Evolutionary conservation across 139 green algal genomes (phyloP).

Genomic region (Micractinium conductrix): DNA sequence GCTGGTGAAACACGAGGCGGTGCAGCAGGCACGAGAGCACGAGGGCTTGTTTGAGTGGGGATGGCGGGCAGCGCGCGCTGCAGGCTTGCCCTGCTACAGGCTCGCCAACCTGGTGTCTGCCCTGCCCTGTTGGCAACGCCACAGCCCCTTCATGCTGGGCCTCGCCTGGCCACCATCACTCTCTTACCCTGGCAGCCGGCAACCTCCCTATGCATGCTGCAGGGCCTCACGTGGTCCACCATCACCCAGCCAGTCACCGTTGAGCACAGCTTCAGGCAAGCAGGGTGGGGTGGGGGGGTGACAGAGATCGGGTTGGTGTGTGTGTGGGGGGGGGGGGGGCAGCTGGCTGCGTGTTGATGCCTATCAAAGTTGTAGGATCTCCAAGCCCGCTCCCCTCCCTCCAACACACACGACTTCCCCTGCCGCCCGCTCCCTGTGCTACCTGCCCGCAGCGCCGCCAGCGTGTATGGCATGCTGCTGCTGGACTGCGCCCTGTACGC

Average conservation of each 20-base stretch:
- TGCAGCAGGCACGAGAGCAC: constrained; percentile 6
- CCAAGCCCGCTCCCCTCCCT: too few species aligned
- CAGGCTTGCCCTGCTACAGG: too few species aligned
- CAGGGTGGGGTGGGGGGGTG: not conserved
- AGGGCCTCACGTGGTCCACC: constrained; percentile 49
- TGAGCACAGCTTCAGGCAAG: constrained; percentile 54
- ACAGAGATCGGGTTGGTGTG: not conserved
- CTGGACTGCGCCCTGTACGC: constrained; percentile 69
- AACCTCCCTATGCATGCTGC: too few species aligned
- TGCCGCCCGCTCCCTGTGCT: too few species aligned
- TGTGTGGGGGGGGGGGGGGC: too few species aligned
- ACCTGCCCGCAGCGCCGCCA: constrained; percentile 45
- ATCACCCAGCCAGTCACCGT: constrained; percentile 55
- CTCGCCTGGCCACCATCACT: too few species aligned
- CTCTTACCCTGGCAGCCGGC: too few species aligned
- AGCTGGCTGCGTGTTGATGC: too few species aligned
- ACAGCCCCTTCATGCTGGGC: too few species aligned
- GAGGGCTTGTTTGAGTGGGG: not conserved
- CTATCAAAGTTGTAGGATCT: too few species aligned
- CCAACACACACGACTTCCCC: not conserved
- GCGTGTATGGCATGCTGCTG: constrained; percentile 65
- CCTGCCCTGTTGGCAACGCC: too few species aligned
- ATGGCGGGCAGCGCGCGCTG: not conserved
- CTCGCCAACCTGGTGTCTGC: too few species aligned
- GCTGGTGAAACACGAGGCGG: constrained; percentile 74